These are phyloP conservation scores for Suillus clintonianus DNA, from an alignment of 768 basidiomycete species.

Conservation along the genomic window DNA sequence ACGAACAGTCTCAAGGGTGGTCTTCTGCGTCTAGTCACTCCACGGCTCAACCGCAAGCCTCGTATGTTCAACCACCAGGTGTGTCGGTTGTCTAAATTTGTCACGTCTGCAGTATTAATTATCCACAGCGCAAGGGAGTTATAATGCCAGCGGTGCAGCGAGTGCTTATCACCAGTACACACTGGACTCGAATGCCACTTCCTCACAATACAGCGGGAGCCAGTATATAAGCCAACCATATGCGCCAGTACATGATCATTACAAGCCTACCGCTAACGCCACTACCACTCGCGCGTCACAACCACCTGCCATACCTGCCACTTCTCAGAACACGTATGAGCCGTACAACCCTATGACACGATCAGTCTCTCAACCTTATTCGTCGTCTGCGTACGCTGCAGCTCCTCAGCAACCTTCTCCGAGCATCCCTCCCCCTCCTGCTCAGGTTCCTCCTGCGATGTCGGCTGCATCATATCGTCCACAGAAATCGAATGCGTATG, in stretches of 20 bases:
- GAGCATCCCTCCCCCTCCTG: slow-evolving; percentile 22
- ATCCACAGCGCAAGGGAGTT: slow-evolving; percentile 9
- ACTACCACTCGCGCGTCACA: slow-evolving; percentile 25
- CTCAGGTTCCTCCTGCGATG: slow-evolving; percentile 35
- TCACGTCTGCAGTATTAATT: slow-evolving; percentile 8
- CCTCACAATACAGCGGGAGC: slow-evolving; percentile 16
- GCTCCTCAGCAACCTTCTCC: slow-evolving; percentile 16
- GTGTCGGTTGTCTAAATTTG: slow-evolving; percentile 8
- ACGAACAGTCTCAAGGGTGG: slow-evolving; percentile 33
- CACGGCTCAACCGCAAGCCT: slow-evolving; percentile 22
- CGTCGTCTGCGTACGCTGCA: slow-evolving; percentile 14
- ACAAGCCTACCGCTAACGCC: slow-evolving; percentile 30
- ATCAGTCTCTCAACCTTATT: slow-evolving; percentile 28
- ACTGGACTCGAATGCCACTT: slow-evolving; percentile 16
- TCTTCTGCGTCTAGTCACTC: slow-evolving; percentile 30
- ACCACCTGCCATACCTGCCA: slow-evolving; percentile 17
- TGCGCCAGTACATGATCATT: slow-evolving; percentile 30
- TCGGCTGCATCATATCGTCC: slow-evolving; percentile 56
- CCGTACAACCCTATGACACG: slow-evolving; percentile 24
- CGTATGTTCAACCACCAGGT: slow-evolving; percentile 24
- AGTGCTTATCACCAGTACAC: slow-evolving; percentile 27
- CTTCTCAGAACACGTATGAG: slow-evolving; percentile 30
- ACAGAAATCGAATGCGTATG: slow-evolving; percentile 71
- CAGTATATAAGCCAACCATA: slow-evolving; percentile 19
- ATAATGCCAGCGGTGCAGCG: slow-evolving; percentile 10